Evolutionary conservation across 176 grass and related monocot species (phyloP), one percentile per base, ranked within the genome.

Genomic region (Thalia dealbata): DNA sequence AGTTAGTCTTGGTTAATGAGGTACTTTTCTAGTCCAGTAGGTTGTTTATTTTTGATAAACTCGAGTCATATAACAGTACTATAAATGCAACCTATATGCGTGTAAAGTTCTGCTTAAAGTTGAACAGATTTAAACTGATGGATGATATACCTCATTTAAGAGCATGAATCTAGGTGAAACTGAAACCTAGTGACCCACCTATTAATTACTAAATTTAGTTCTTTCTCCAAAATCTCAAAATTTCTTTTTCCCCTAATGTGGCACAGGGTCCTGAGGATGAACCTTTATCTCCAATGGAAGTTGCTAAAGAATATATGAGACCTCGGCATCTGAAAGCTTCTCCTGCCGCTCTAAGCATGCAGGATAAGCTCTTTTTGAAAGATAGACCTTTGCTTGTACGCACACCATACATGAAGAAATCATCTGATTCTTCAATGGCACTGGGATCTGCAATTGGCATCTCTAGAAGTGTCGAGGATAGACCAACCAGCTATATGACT

Each of bases 251-350:
- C n/a, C 35, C 22, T 14, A 67, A 48, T 48, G 45, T 69, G 28
- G 21, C 22, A 23, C 71, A 75, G 73, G 32, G 14, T 21, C 12
- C 14, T 11, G 28, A 84, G 82, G 88, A 82, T 76, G 45, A 84
- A 51, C 56, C 63, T 84, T 79, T 56, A 56, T 87, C 79, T 50
- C 84, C 84, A 62, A 77, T 82, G 55, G 82, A 91, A 79, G 64
- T 87, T 74, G 82, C 84, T 67, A 91, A 91, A 72, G 72, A 82
- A 68, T 85, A 82, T 80, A 87, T 91, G 88, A 58, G 76, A 69
- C 84, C 73, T 71, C 74, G 71, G 81, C 77, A 76, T 78, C 74
- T 24, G 5, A 84, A 78, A 38, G 75, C 66, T 19, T 68, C 73
- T 19, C 76, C 73, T 12, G 50, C 84, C 48, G 58, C 73, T 45